Conservation (phyloP, 106 monocot genomes). For the Triglochin maritima region DNA sequence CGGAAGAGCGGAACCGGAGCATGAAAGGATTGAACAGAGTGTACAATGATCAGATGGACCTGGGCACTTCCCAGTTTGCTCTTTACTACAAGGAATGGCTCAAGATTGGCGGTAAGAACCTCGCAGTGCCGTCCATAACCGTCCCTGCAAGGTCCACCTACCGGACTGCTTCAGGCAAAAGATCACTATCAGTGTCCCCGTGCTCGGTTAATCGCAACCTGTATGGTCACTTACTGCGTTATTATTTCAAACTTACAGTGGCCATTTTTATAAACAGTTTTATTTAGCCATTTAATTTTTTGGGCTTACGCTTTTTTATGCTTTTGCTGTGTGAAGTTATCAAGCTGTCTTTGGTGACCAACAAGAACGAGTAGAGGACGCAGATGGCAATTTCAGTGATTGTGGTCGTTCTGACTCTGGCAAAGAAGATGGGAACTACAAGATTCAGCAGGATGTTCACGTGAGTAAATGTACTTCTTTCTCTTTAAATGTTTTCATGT, state of each 20-base stretch:
- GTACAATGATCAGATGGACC: slow-evolving; percentile 68
- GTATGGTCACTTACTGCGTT: slow-evolving; percentile 21
- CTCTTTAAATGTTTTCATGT: background rate
- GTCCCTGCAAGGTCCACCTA: slow-evolving; percentile 31
- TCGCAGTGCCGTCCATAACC: slow-evolving; percentile 34
- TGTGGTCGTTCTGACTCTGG: slow-evolving; percentile 1
- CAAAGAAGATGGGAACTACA: slow-evolving; percentile 17
- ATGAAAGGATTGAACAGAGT: slow-evolving; percentile 43
- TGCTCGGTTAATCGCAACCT: slow-evolving; percentile 30
- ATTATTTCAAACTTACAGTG: background rate
- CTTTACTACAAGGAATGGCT: slow-evolving; percentile 75
- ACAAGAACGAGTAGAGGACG: slow-evolving; percentile 18
- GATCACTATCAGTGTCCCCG: slow-evolving; percentile 20
- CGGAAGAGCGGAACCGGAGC: slow-evolving; percentile 23
- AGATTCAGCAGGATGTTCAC: slow-evolving; percentile 25
- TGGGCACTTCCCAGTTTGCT: slow-evolving; percentile 55
- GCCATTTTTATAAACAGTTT: background rate
- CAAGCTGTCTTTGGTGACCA: slow-evolving; percentile 40
- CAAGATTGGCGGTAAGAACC: slow-evolving; percentile 34
- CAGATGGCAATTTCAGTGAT: slow-evolving; percentile 8
- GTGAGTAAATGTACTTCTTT: slow-evolving; percentile 21
- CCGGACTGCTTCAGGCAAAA: slow-evolving; percentile 12
- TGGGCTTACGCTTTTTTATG: background rate
- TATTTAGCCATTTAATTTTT: background rate
- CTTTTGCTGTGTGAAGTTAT: slow-evolving; percentile 24